These are phyloP conservation scores for Rhodomyrtus tomentosa DNA, from an alignment of 345 rosid genomes.

Conservation along the genomic window DNA sequence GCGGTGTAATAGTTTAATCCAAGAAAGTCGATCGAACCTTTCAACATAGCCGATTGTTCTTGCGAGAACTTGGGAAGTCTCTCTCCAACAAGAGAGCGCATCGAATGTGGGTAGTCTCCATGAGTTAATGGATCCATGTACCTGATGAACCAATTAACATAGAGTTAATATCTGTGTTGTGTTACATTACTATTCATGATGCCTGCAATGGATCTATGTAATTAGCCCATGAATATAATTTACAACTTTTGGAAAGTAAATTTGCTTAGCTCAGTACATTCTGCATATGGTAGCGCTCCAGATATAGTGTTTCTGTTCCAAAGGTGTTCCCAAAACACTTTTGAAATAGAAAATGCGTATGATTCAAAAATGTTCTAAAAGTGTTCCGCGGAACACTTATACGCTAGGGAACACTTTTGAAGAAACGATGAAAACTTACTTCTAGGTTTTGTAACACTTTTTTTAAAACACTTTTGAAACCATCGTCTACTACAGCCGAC, in stretches of 20 bases:
- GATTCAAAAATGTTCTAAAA: too few species aligned
- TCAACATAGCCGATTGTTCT: constrained; percentile 9
- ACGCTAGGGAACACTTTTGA: too few species aligned
- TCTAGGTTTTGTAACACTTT: too few species aligned
- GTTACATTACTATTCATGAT: neutral
- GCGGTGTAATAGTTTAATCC: constrained; percentile 35
- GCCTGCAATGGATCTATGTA: neutral
- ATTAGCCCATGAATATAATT: neutral
- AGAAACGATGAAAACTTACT: too few species aligned
- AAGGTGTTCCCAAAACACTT: too few species aligned
- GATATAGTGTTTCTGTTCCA: too few species aligned
- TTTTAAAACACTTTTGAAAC: too few species aligned
- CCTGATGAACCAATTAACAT: constrained; percentile 7
- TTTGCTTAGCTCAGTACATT: neutral
- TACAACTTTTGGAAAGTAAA: neutral
- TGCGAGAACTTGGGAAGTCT: constrained; percentile 22
- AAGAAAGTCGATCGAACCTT: constrained; percentile 23
- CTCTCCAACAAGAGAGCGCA: constrained; percentile 14
- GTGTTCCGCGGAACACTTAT: too few species aligned
- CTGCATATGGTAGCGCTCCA: too few species aligned
- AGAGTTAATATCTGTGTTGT: neutral
- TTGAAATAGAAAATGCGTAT: too few species aligned
- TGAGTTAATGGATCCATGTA: constrained; percentile 20
- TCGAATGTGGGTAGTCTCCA: constrained; percentile 26
- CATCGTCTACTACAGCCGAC: too few species aligned